Evolutionary conservation across 2,329 filamentous ascomycete species (phyloP), one percentile per base, ranked within the genome.

Genomic region (Alternaria angustiovoidea): DNA sequence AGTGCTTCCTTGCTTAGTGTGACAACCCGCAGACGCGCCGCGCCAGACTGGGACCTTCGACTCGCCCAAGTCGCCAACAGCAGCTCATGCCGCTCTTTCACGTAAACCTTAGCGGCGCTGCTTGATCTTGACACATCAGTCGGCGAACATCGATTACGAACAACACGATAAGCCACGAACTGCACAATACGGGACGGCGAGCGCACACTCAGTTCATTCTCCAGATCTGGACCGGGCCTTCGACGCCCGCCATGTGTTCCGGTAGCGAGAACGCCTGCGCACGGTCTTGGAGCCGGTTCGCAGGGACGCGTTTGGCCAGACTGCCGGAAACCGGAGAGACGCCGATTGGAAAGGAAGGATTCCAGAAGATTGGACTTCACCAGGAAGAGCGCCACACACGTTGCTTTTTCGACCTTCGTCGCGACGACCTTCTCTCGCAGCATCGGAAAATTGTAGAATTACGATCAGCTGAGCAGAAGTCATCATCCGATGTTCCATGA

Each of bases 301-400:
- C 36, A 52, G 47, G 38, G 39, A 47, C 34, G 34, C 16, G 32
- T 26, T 44, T 48, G 49, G 34, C 48, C 47, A 52, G 34, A 47
- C 42, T 38, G 26, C 11, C 39, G 57, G 53, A 43, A 32, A 39
- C 39, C 57, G 41, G 46, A 39, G 41, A 51, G 16, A 9, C 9
- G 24, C 53, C 57, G 57, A 51, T 60, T 56, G 53, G 53, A 43
- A 34, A 30, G n/a, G 12, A 36, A 28, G 57, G 9, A n/a, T 22
- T 22, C 26, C n/a, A 18, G 46, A 36, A 38, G 6, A 51, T n/a
- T 46, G n/a, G 18, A 47, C 20, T 7, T 53, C 20, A 24, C 53
- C 41, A 20, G 26, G 26, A 24, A 26, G 48, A 22, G 30, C 20
- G 49, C 34, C 49, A 47, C 42, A 28, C 38, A 28, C 22, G 34